These are phyloP conservation scores for Aquanectria penicillioides DNA, from an alignment of 2,329 filamentous ascomycete genomes.

Conservation along the genomic window DNA sequence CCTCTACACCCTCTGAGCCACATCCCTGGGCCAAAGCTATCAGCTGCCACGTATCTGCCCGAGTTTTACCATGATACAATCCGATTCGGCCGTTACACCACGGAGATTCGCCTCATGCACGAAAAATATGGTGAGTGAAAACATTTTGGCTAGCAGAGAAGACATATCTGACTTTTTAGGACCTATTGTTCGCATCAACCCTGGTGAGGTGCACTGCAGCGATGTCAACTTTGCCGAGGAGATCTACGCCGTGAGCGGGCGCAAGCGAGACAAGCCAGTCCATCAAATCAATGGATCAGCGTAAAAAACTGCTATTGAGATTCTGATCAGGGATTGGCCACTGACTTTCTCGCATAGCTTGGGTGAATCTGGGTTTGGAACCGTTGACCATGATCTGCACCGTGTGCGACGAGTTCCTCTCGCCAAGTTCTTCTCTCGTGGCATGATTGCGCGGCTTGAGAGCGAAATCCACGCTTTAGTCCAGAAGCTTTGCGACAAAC, in stretches of 20 bases:
- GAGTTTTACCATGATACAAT: conserved; percentile 7
- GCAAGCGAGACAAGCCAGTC: conserved; percentile 8
- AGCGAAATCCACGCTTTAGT: neutral
- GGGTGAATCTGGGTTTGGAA: conserved; percentile 9
- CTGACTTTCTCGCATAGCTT: neutral
- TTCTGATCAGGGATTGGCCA: neutral
- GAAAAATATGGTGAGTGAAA: neutral
- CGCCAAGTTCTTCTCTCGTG: conserved; percentile 5
- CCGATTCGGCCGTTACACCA: conserved; percentile 2
- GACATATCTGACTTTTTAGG: neutral
- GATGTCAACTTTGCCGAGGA: neutral
- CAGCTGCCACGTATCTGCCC: neutral
- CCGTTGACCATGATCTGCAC: conserved; percentile 7
- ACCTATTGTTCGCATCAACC: conserved; percentile 5
- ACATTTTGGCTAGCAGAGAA: fast-evolving
- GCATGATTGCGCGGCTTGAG: conserved; percentile 7
- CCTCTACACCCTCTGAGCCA: conserved; percentile 8
- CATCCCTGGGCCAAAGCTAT: neutral
- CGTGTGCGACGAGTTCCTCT: neutral
- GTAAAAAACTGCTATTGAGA: neutral
- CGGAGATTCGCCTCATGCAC: conserved; percentile 4
- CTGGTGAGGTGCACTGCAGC: conserved; percentile 5
- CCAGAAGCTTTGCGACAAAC: conserved; percentile 7
- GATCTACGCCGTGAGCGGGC: conserved; percentile 12
- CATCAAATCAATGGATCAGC: conserved; percentile 11